A percentile compares a stretch with the other conserved stretches of the same genome.
These are phyloP conservation scores for Plasmopara viticola DNA, from an alignment of 352 stramenopile genomes.

Conservation along the genomic window DNA sequence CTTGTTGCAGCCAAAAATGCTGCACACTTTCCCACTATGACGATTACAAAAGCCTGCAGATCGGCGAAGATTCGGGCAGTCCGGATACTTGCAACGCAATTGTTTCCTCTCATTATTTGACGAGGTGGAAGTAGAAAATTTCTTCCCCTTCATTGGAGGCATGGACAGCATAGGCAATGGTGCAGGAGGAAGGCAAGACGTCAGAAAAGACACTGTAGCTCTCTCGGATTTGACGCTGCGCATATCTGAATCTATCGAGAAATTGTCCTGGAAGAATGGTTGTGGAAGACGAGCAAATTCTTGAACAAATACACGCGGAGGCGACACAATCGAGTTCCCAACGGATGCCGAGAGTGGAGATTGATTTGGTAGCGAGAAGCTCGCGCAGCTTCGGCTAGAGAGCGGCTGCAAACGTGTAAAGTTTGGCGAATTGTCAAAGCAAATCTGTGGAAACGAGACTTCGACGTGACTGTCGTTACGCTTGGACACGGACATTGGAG, in stretches of 20 bases:
- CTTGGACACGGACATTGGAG: constrained; percentile 29
- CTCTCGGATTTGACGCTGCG: constrained; percentile 19
- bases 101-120: constrained; percentile 47
- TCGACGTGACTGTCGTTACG: constrained; percentile 49
- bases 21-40: constrained; percentile 77
- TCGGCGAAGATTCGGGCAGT: constrained; percentile 70
- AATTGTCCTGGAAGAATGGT: constrained; percentile 59
- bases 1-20: constrained; percentile 58
- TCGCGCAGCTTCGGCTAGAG: constrained; percentile 40
- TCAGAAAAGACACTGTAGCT: constrained; percentile 34
- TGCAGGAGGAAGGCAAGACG: constrained; percentile 47
- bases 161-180: constrained; percentile 68
- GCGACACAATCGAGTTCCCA: constrained; percentile 68
- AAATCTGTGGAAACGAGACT: constrained; percentile 65
- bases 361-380: constrained; percentile 31
- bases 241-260: constrained; percentile 27
- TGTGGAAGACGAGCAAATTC: constrained; percentile 58
- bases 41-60: constrained; percentile 78
- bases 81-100: constrained; percentile 64
- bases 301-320: constrained; percentile 68
- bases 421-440: constrained; percentile 54
- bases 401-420: constrained; percentile 55
- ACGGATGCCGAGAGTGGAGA: constrained; percentile 41
- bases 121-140: constrained; percentile 14
- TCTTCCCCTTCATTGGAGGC: constrained; percentile 73